Base-by-base conservation (phyloP, 495 filamentous ascomycete genomes). In the Amphirosellinia nigrospora region DNA sequence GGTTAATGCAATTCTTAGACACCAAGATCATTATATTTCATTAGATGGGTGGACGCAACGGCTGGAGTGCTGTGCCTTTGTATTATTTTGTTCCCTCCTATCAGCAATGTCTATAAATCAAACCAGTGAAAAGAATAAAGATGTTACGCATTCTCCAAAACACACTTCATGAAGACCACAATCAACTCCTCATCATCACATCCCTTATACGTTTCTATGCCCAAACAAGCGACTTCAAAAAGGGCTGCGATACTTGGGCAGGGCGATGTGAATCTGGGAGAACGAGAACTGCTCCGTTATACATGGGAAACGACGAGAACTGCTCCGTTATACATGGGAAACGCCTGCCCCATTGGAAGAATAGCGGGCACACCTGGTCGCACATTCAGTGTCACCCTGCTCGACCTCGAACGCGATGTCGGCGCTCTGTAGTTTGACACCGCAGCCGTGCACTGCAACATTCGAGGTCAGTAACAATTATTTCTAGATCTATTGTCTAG, bases 401-500 rank as follows among this genome's bases (percentile, higher is more conserved):
- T 23, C 19, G 21, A 68, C 38, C 7, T 36, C 66, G 9, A 59
- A 59, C 4, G 55, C 38, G 39, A 50, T 26, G 8, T 41, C 66
- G 36, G 55, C 52, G 36, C 11, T 39, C 55, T 68, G 53, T 0
- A 21, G 61, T 16, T 36, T 46, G 55, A 8, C 19, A 13, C 11
- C 7, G 41, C 66, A 68, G 8, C 36, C 66, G 8, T 58, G 30
- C 52, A 68, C 58, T 61, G 38, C 16, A 41, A 16, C 1, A 28
- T 15, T 7, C n/a, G 1, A 36, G 8, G 55, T 61, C 58, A 61
- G 5, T 61, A 28, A 32, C 8, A 11, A 13, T 53, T 16, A 15
- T 16, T 53, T 15, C 13, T 7, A 53, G 19, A 19, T 0, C 32
- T 2, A 34, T 34, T 4, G 13, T 8, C 16, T 32, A 21, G 11